These are phyloP conservation scores for Colletotrichum sp. DNA, from an alignment of 2,329 filamentous ascomycete species.

Conservation along the genomic window DNA sequence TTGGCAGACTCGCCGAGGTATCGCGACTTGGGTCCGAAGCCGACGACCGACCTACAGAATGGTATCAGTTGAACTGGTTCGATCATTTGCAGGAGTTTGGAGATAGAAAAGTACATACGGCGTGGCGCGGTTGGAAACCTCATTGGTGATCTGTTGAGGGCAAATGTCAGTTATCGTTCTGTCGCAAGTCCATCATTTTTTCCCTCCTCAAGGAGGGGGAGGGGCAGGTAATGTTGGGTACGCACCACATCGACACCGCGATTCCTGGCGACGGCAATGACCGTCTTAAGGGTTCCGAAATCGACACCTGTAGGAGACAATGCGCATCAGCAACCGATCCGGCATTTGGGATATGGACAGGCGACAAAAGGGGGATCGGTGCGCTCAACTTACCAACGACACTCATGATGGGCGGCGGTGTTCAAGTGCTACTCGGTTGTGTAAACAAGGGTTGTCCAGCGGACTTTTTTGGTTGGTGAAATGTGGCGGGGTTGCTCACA, in stretches of 20 bases:
- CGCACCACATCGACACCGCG: constrained; percentile 98
- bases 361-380: neutral
- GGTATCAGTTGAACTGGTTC: constrained; percentile 16
- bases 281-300: constrained; percentile 95
- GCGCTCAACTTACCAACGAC: constrained; percentile 53
- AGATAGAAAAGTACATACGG: constrained; percentile 72
- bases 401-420: constrained; percentile 51
- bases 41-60: constrained; percentile 80
- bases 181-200: neutral
- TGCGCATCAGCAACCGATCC: constrained; percentile 14
- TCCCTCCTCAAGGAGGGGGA: neutral
- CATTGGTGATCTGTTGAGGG: constrained; percentile 86
- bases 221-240: constrained; percentile 41
- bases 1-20: constrained; percentile 95
- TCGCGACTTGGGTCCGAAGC: constrained; percentile 91
- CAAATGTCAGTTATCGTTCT: constrained; percentile 16
- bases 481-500: constrained; percentile 19
- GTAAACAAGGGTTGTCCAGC: constrained; percentile 15
- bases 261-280: constrained; percentile 96
- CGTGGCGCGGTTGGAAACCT: constrained; percentile 97
- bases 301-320: constrained; percentile 71
- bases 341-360: neutral
- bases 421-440: constrained; percentile 1
- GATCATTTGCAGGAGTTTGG: constrained; percentile 13
- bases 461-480: neutral